These are phyloP conservation scores for Fusarium multiceps DNA, from an alignment of 2,329 filamentous ascomycete species.

Conservation along the genomic window DNA sequence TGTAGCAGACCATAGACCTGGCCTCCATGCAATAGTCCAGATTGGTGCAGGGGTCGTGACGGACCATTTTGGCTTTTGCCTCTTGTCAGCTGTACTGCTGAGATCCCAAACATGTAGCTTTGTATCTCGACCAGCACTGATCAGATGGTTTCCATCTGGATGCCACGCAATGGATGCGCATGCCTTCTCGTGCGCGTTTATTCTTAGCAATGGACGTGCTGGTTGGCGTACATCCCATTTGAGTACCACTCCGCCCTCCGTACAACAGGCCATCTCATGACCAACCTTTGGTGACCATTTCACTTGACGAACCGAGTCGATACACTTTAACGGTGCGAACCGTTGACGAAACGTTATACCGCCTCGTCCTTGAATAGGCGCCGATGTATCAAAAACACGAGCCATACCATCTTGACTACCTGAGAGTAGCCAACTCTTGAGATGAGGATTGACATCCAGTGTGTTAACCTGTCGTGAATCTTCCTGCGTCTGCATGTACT, in stretches of 20 bases:
- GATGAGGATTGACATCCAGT: constrained; percentile 71
- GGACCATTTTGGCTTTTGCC: constrained; percentile 72
- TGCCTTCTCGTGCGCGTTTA: constrained; percentile 70
- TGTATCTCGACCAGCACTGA: constrained; percentile 71
- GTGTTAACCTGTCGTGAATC: constrained; percentile 73
- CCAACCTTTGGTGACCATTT: constrained; percentile 73
- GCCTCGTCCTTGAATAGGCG: constrained; percentile 60
- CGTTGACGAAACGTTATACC: constrained; percentile 62
- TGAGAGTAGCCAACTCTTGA: constrained; percentile 67
- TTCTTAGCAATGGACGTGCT: constrained; percentile 64
- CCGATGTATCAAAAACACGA: constrained; percentile 69
- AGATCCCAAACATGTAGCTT: constrained; percentile 75
- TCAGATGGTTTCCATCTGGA: constrained; percentile 72
- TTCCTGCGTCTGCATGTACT: constrained; percentile 68
- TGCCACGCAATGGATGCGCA: constrained; percentile 74
- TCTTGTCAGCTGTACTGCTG: constrained; percentile 67
- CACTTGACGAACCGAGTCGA: constrained; percentile 66
- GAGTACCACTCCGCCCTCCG: constrained; percentile 69
- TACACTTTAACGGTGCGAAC: constrained; percentile 55
- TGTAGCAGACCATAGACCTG: constrained; percentile 73
- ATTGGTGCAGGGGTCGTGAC: constrained; percentile 71
- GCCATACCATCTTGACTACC: constrained; percentile 73
- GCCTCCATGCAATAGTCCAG: constrained; percentile 70
- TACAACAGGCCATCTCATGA: constrained; percentile 72
- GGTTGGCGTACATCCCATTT: constrained; percentile 73